Evolutionary conservation across 768 basidiomycete genomes (phyloP).

Genomic region (Cubamyces lactineus): DNA sequence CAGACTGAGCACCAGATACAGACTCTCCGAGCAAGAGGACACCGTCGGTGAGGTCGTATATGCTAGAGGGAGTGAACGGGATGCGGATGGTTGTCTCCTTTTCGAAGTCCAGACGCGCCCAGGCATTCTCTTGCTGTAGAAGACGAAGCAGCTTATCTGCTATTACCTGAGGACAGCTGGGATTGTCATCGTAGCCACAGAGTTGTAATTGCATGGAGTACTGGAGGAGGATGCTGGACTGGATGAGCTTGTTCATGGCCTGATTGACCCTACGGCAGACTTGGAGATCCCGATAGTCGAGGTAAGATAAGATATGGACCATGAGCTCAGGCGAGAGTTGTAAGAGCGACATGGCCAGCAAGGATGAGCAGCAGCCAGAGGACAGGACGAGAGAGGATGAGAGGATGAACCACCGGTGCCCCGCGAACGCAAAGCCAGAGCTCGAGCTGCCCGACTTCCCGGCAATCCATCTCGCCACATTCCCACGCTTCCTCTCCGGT

Average conservation of each 20-base stretch:
- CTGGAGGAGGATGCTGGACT: constrained; percentile 20
- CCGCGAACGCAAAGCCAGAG: neutral
- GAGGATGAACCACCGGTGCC: neutral
- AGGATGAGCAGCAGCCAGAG: neutral
- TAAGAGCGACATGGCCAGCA: constrained; percentile 18
- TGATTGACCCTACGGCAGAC: constrained; percentile 15
- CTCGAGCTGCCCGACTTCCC: neutral
- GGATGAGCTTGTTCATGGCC: constrained; percentile 21
- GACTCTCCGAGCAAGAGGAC: constrained; percentile 31
- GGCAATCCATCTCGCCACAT: too few species aligned
- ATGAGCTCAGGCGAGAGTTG: constrained; percentile 27
- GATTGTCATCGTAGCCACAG: constrained; percentile 24
- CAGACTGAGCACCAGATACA: constrained; percentile 8
- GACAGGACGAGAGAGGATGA: neutral
- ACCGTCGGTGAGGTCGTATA: constrained; percentile 33
- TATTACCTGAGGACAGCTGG: constrained; percentile 13
- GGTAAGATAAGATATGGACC: constrained; percentile 26
- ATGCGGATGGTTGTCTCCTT: constrained; percentile 15
- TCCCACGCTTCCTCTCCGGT: too few species aligned
- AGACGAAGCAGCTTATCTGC: constrained; percentile 24
- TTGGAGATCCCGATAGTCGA: constrained; percentile 22
- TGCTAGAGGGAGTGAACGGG: constrained; percentile 26
- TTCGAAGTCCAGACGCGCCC: constrained; percentile 22
- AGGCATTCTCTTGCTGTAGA: constrained; percentile 17
- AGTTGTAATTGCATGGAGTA: constrained; percentile 25